Percentiles rank a stretch among this genome's conserved stretches.
phyloP scores from a whole-genome alignment of 2,329 filamentous ascomycete genomes.

The Penicillium expansum region DNA sequence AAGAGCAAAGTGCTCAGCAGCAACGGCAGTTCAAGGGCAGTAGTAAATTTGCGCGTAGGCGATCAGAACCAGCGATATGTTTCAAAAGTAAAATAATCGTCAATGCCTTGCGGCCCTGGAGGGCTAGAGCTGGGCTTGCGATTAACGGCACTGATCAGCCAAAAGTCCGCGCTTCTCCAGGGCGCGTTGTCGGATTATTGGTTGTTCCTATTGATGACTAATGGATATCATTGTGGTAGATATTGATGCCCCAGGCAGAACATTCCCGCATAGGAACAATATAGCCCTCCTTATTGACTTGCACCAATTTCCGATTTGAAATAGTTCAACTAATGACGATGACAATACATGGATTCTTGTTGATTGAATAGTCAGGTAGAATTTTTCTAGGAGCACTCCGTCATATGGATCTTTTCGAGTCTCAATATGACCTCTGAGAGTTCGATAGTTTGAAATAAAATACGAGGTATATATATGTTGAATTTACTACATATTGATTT shows the following conservation, averaged over 20 bases:
- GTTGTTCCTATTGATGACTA: conserved; percentile 12
- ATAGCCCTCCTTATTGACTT: neutral
- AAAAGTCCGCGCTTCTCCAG: conserved; percentile 28
- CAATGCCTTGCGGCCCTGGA: conserved; percentile 24
- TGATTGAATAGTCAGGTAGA: neutral
- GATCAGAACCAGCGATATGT: conserved; percentile 7
- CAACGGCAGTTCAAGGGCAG: neutral
- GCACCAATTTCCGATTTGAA: neutral
- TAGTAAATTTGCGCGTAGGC: neutral
- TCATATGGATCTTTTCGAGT: neutral
- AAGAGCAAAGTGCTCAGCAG: neutral
- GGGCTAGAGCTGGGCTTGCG: conserved; percentile 22
- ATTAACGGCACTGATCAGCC: conserved; percentile 27
- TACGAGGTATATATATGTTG: neutral
- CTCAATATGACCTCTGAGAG: neutral
- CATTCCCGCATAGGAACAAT: neutral
- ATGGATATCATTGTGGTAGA: neutral
- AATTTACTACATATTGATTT: too few species aligned
- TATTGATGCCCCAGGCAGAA: neutral
- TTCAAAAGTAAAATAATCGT: conserved; percentile 7
- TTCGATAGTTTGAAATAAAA: neutral
- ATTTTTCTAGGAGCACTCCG: neutral
- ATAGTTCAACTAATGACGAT: neutral
- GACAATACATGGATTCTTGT: too few species aligned
- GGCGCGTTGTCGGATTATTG: conserved; percentile 28